Evolutionary conservation across 192 early-diverging fungal genomes (phyloP), one percentile per base, ranked within the genome.

Genomic region (Backusella circina): DNA sequence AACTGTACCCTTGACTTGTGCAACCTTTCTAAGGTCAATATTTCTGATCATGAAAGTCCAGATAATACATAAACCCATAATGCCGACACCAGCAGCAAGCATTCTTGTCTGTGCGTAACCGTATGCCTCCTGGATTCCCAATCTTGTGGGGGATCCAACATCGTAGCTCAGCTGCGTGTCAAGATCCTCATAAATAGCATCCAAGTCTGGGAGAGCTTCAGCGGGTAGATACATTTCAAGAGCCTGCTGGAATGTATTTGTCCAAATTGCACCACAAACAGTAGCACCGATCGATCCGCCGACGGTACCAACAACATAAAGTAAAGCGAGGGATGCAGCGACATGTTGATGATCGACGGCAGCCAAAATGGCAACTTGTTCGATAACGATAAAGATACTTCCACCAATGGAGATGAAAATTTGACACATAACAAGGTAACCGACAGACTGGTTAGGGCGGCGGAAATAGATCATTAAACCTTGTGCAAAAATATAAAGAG

Each of bases 371-470:
- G 67, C 67, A 39, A 69, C 38, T 31, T 69, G 67, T 39, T 69
- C 67, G 13, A 31, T 31, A 5, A 69, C 37, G 28, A 69, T 69
- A 30, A 69, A 69, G 38, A 69, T 69, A 39, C 67, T 69, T 35
- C 67, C 67, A 39, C 67, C 67, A 69, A 69, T 69, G 13, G 67
- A 69, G 12, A 69, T 69, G 15, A 69, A 39, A 35, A 69, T 16
- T 69, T 69, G 67, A 13, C 67, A 61, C 54, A 61, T 61, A 26
- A 61, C 54, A 61, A 61, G 54, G 12, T 61, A 61, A 26, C 54
- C 54, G 26, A 61, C 54, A 28, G 21, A 12, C 26, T 61, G 54
- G 12, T 61, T 61, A 61, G 54, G 54, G 13, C 54, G 54, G 13
- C 54, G 54, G 54, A 61, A 61, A 28, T 61, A 61, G 26, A 61